A percentile compares a stretch with the other conserved stretches of the same genome.
These are phyloP conservation scores for Capsella rubella DNA, from an alignment of 441 rosid species.

Conservation along the genomic window DNA sequence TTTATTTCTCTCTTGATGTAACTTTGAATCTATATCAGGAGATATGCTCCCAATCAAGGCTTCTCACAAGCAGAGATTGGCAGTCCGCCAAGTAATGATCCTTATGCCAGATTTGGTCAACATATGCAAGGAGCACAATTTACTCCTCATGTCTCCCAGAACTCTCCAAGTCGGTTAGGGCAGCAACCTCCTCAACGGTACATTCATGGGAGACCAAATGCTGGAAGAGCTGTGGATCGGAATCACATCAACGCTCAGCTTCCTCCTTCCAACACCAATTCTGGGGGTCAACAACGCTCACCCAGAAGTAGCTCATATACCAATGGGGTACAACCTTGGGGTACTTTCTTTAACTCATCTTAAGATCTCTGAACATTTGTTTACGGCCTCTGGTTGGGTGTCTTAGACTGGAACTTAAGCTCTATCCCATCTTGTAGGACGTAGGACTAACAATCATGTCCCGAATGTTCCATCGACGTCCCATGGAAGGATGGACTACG, in stretches of 20 bases:
- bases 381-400: neutral
- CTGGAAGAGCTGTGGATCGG: conserved; percentile 71
- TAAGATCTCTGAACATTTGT: neutral
- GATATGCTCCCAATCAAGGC: conserved; percentile 64
- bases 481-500: conserved; percentile 92
- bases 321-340: conserved; percentile 77
- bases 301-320: conserved; percentile 80
- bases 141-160: conserved; percentile 63
- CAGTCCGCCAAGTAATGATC: conserved; percentile 79
- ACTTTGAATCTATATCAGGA: conserved; percentile 57
- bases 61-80: conserved; percentile 72
- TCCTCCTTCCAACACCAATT: conserved; percentile 65
- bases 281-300: conserved; percentile 80
- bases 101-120: conserved; percentile 68
- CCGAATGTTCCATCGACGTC: conserved; percentile 79
- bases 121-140: conserved; percentile 53
- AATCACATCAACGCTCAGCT: conserved; percentile 74
- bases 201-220: conserved; percentile 65
- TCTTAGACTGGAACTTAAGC: neutral
- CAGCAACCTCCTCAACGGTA: conserved; percentile 72
- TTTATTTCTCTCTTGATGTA: conserved; percentile 13
- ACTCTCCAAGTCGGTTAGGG: conserved; percentile 93
- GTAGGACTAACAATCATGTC: conserved; percentile 74
- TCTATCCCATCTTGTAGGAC: conserved; percentile 60
- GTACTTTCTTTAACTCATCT: conserved; percentile 55